phyloP scores from a whole-genome alignment of 352 stramenopile genomes.

The Peronospora destructor region DNA sequence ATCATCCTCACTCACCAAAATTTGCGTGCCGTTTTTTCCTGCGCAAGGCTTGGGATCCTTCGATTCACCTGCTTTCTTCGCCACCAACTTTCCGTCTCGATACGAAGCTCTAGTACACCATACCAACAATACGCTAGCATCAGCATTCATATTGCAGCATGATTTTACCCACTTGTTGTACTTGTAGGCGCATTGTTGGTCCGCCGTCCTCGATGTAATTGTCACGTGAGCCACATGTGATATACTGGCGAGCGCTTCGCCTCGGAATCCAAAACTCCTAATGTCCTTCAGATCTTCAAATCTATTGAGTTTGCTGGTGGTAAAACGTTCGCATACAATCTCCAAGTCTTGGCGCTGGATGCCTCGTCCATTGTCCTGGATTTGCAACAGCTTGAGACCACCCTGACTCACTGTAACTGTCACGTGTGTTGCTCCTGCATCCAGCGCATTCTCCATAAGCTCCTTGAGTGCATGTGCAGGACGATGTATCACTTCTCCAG shows the following conservation, averaged over 20 bases:
- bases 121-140: neutral
- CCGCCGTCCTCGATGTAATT: constrained; percentile 82
- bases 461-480: constrained; percentile 95
- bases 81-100: constrained; percentile 83
- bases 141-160: neutral
- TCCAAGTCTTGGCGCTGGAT: constrained; percentile 89
- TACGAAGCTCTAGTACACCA: constrained; percentile 79
- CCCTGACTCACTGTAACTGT: constrained; percentile 73
- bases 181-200: constrained; percentile 79
- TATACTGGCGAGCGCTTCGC: constrained; percentile 97
- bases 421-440: constrained; percentile 89
- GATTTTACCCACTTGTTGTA: constrained; percentile 17
- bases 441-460: constrained; percentile 97
- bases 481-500: constrained; percentile 93
- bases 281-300: constrained; percentile 95
- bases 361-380: constrained; percentile 92
- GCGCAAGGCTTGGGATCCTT: constrained; percentile 63
- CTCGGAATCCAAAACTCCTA: constrained; percentile 96
- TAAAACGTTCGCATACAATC: constrained; percentile 96
- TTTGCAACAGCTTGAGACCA: constrained; percentile 91
- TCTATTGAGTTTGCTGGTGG: constrained; percentile 92
- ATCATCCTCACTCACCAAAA: constrained; percentile 36
- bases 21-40: constrained; percentile 76
- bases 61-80: constrained; percentile 56
- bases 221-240: constrained; percentile 91